These are phyloP conservation scores for Macrocystidia cucumis DNA, from an alignment of 1,284 basidiomycete species.

Conservation along the genomic window DNA sequence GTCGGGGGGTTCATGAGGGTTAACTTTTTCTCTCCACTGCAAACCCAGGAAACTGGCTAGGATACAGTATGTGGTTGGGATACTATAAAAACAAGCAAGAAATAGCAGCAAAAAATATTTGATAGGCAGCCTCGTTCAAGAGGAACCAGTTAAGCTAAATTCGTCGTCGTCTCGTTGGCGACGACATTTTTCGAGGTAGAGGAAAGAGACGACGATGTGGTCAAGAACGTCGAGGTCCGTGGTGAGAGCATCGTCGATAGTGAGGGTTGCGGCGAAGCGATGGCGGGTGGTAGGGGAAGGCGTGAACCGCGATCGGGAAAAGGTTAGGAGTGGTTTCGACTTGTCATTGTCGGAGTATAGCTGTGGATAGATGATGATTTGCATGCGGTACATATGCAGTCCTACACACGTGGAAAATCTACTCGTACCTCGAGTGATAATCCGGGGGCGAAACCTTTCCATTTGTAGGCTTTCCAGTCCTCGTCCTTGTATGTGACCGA, in stretches of 20 bases:
- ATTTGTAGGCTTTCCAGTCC: constrained; percentile 8
- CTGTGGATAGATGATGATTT: not conserved
- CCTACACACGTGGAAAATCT: not conserved
- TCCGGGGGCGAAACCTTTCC: constrained; percentile 10
- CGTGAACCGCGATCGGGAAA: constrained; percentile 2
- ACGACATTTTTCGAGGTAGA: constrained; percentile 9
- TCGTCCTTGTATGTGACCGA: constrained; percentile 8
- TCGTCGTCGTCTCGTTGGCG: constrained; percentile 9
- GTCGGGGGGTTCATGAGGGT: no score
- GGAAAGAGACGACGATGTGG: constrained; percentile 7
- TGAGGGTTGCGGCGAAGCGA: constrained; percentile 4
- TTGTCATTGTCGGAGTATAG: constrained; percentile 6
- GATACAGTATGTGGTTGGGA: no score
- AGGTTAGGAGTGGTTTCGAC: constrained; percentile 3
- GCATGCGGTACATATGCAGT: not conserved
- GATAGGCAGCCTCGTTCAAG: no score
- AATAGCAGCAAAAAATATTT: no score
- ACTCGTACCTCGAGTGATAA: constrained; percentile 9
- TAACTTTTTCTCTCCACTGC: no score
- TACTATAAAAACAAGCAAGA: no score
- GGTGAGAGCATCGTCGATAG: constrained; percentile 2
- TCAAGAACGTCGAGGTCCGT: constrained; percentile 3
- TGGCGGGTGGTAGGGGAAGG: not conserved
- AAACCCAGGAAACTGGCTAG: no score
- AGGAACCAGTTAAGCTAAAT: no score